Conservation (phyloP, 2,329 filamentous ascomycete genomes). For the Nakataea oryzae region DNA sequence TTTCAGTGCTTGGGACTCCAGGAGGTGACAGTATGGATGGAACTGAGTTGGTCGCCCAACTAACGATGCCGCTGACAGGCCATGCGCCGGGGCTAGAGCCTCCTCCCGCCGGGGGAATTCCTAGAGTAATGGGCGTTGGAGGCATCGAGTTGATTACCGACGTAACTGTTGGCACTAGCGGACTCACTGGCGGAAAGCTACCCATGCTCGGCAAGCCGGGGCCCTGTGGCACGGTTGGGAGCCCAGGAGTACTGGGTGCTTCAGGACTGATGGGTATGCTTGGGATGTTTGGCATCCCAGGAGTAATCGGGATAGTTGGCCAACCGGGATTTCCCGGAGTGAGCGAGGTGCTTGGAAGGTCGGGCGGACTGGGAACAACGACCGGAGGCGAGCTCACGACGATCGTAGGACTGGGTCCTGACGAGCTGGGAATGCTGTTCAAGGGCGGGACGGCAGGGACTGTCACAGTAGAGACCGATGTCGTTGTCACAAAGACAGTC, state of each 20-base stretch:
- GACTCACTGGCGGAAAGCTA: neutral
- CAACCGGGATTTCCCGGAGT: neutral
- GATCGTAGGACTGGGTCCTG: neutral
- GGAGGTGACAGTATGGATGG: neutral
- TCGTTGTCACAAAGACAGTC: slow-evolving; percentile 2
- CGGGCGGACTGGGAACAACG: neutral
- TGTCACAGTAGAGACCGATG: neutral
- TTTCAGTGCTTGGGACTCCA: neutral
- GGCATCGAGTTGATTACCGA: neutral
- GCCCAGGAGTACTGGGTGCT: neutral
- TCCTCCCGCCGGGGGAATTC: neutral
- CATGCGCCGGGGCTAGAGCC: neutral
- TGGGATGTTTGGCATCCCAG: neutral
- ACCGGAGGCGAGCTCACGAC: neutral
- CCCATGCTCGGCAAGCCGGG: neutral
- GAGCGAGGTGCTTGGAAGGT: neutral
- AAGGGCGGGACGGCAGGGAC: neutral
- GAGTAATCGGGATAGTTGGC: neutral
- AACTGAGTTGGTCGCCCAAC: neutral
- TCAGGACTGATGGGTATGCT: neutral
- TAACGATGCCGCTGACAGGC: neutral
- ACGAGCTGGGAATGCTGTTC: neutral
- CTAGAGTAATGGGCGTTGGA: neutral
- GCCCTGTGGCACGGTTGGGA: neutral
- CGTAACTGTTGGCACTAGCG: neutral